Conservation (phyloP, 73 alveolate species). For the Paramecium bursaria region DNA sequence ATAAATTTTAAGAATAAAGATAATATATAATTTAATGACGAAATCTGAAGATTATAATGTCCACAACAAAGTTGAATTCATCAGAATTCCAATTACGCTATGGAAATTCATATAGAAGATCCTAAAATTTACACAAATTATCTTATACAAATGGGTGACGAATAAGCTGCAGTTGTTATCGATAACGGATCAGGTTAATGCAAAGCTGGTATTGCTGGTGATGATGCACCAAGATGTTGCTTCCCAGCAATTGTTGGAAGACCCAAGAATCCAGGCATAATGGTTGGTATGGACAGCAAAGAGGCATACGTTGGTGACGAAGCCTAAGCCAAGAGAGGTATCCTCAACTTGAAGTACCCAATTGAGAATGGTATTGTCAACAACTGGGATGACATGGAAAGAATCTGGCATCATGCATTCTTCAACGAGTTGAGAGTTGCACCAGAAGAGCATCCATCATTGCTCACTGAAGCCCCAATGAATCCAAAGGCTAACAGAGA, state of each 20-base stretch:
- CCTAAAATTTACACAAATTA: too few species aligned
- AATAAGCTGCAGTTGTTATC: conserved; percentile 67
- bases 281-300: conserved; percentile 96
- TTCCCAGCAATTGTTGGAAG: conserved; percentile 99
- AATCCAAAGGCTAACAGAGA: conserved; percentile 92
- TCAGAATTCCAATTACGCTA: too few species aligned
- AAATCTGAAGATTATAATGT: too few species aligned
- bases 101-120: too few species aligned
- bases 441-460: conserved; percentile 93
- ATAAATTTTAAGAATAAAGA: too few species aligned
- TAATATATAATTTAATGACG: too few species aligned
- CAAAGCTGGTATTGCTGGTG: conserved; percentile 98
- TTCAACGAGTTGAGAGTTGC: conserved; percentile 95
- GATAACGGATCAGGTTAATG: conserved; percentile 84
- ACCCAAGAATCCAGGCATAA: conserved; percentile 96
- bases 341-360: conserved; percentile 93
- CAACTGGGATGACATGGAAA: conserved; percentile 97
- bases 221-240: conserved; percentile 95
- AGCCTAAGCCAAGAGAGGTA: conserved; percentile 98
- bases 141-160: conserved; percentile 29
- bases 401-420: conserved; percentile 97
- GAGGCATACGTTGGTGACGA: conserved; percentile 98
- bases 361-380: conserved; percentile 93
- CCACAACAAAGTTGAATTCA: too few species aligned
- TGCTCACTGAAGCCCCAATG: conserved; percentile 92